Conservation (phyloP, 2,329 filamentous ascomycete species). For the Daldinia sp. region DNA sequence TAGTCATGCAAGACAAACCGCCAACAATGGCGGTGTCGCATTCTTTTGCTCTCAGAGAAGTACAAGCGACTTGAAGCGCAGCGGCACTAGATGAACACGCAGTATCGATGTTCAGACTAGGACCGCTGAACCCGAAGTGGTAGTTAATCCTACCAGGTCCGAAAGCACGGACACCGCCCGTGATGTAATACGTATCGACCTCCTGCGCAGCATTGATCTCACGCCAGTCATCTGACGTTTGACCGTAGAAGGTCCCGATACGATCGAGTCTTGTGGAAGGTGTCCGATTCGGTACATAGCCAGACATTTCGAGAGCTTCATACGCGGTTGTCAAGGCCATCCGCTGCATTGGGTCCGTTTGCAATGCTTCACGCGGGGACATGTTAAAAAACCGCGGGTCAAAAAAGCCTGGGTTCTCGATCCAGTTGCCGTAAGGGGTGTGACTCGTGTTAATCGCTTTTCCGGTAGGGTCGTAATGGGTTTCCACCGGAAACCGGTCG, state of each 20-base stretch:
- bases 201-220: slow-evolving; percentile 78
- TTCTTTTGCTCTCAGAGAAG: slow-evolving; percentile 76
- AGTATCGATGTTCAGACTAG: slow-evolving; percentile 51
- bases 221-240: slow-evolving; percentile 80
- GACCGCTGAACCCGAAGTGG: slow-evolving; percentile 52
- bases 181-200: slow-evolving; percentile 64
- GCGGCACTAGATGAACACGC: slow-evolving; percentile 53
- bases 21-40: slow-evolving; percentile 84
- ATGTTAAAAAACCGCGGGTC: slow-evolving; percentile 90
- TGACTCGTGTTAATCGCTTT: slow-evolving; percentile 80
- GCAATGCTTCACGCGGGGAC: slow-evolving; percentile 80
- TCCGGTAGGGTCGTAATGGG: slow-evolving; percentile 74
- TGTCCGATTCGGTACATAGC: slow-evolving; percentile 77
- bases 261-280: slow-evolving; percentile 70
- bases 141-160: slow-evolving; percentile 59
- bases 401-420: slow-evolving; percentile 78
- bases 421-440: slow-evolving; percentile 78
- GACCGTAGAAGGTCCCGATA: slow-evolving; percentile 78
- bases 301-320: slow-evolving; percentile 82
- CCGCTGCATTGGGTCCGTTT: slow-evolving; percentile 84
- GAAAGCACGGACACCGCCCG: slow-evolving; percentile 60
- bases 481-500: slow-evolving; percentile 77
- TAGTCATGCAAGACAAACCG: slow-evolving; percentile 80
- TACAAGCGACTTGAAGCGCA: slow-evolving; percentile 61
- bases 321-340: slow-evolving; percentile 80